Evolutionary conservation across 139 green algal species (phyloP).

Genomic region (Chlamydomonas urium): DNA sequence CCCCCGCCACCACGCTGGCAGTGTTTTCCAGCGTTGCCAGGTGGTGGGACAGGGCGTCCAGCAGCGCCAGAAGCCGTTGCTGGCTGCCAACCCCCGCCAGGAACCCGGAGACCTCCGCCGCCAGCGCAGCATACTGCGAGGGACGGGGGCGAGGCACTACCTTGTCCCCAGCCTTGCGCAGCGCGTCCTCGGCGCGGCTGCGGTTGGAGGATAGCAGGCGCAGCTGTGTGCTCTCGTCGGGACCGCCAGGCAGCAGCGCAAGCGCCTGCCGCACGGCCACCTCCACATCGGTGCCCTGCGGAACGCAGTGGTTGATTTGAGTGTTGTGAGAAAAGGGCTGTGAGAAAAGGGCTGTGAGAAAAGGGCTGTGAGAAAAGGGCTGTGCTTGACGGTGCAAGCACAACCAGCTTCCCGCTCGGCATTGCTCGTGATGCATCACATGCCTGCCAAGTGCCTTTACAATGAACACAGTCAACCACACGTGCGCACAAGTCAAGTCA

Average conservation of each 20-base stretch:
- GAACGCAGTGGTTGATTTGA: no score
- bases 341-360: no score
- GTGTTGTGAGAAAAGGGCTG: no score
- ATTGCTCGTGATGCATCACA: no score
- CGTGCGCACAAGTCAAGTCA: no score
- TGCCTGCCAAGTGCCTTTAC: no score
- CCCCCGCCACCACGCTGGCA: no score
- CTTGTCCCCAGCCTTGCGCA: constrained; percentile 4
- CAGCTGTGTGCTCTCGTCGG: constrained; percentile 45
- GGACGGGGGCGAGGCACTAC: constrained; percentile 67
- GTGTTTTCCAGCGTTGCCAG: constrained; percentile 8
- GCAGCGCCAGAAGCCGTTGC: constrained; percentile 24
- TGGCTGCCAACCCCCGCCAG: constrained; percentile 20
- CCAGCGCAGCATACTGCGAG: constrained; percentile 62
- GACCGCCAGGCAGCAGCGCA: constrained; percentile 55
- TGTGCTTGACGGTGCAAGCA: no score
- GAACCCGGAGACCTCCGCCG: constrained; percentile 46
- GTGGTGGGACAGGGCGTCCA: constrained; percentile 11
- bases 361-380: no score
- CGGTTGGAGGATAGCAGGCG: constrained; percentile 14
- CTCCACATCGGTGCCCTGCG: constrained; percentile 52
- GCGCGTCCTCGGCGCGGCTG: not conserved
- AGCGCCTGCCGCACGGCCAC: constrained; percentile 36
- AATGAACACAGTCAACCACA: no score
- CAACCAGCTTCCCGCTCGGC: no score